Evolutionary conservation across 352 stramenopile genomes (phyloP), one percentile per base, ranked within the genome.

Genomic region (Thalassiosira livingstoniorum): DNA sequence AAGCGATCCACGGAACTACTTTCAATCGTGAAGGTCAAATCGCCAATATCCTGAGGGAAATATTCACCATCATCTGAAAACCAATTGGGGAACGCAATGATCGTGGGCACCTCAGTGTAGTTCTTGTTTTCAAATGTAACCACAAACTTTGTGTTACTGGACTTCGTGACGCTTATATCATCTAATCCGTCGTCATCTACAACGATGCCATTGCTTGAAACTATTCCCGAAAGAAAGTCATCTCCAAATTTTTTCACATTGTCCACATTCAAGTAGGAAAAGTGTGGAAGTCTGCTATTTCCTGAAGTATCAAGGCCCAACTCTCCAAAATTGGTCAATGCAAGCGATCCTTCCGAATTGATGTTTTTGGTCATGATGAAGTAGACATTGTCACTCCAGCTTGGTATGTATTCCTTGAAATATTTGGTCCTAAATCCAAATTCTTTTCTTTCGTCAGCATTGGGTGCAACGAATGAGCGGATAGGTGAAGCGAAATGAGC

Each of bases 401-500:
- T 21, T 32, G 4, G n/a, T 11, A 39, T 39, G 10, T 13, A 37
- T 34, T 64, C n/a, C 4, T 42, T 42, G 4, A 64, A 31, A 42
- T 25, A 42, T 25, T 5, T 42, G 15, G 25, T 42, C 31, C n/a
- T 4, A 23, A 64, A 42, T 35, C 4, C 23, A 42, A 64, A 64
- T 64, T 32, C 7, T 21, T 11, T 39, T 35, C 47, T 11, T n/a
- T 27, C n/a, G 4, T 10, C 47, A 25, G 10, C 47, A 27, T 58
- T 58, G 47, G 47, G 47, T 4, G 7, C 55, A 42, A 64, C 37
- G n/a, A n/a, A 34, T 4, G 21, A 5, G 23, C 34, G 29, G 47
- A 66, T 66, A 25, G 58, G 58, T 5, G 58, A 47, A 13, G 58
- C 58, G 25, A 66, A 66, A 7, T 27, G 18, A 23, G 58, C 58